Evolutionary conservation across 495 filamentous ascomycete species (phyloP).

Genomic region (Trichoderma reesei): DNA sequence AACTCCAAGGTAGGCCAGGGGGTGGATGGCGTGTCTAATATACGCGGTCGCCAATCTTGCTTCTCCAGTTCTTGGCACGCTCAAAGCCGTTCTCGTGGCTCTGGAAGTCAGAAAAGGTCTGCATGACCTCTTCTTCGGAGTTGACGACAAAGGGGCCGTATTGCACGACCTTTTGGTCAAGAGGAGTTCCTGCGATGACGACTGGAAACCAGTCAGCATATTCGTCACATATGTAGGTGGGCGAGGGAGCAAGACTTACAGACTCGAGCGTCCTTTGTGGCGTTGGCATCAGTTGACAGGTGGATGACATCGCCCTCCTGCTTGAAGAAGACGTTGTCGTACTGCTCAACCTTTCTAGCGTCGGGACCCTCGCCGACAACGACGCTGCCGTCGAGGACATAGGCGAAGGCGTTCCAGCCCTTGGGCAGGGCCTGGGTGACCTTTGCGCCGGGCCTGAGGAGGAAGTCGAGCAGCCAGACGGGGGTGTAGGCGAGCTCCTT

Average conservation of each 20-base stretch:
- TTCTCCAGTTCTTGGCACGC: constrained; percentile 69
- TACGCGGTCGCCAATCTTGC: constrained; percentile 73
- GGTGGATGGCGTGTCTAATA: background rate
- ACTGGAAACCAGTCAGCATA: constrained; percentile 26
- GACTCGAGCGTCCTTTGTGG: constrained; percentile 47
- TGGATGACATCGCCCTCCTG: constrained; percentile 63
- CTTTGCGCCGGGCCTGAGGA: constrained; percentile 67
- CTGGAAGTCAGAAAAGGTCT: constrained; percentile 86
- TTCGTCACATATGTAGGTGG: background rate
- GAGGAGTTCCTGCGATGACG: constrained; percentile 72
- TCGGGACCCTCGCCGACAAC: constrained; percentile 53
- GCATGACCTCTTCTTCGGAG: constrained; percentile 72
- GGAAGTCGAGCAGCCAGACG: constrained; percentile 84
- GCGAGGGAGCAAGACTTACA: constrained; percentile 29
- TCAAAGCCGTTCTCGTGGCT: constrained; percentile 84
- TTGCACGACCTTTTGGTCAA: constrained; percentile 90
- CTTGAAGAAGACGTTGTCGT: constrained; percentile 86
- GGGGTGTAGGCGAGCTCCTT: constrained; percentile 90
- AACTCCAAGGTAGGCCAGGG: background rate
- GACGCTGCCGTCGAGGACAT: constrained; percentile 62
- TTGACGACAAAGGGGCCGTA: constrained; percentile 92
- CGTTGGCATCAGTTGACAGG: constrained; percentile 57
- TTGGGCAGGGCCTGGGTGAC: constrained; percentile 63
- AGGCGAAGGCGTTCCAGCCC: constrained; percentile 89
- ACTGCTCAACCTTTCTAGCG: constrained; percentile 53